Conservation (phyloP, 805 yeast genomes). For the Schizosaccharomyces lindneri region DNA sequence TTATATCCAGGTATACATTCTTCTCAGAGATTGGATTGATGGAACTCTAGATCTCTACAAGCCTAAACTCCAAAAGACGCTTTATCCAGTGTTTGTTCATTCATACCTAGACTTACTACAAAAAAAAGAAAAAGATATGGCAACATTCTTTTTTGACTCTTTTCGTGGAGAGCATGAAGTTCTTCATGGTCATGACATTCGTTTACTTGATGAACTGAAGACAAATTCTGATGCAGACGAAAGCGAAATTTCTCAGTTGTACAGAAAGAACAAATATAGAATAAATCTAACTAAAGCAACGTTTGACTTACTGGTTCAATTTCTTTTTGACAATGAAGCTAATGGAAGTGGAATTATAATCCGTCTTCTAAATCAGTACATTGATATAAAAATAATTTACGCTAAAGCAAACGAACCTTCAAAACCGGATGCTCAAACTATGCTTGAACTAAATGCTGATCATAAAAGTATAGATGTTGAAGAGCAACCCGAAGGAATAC, state of each 20-base stretch:
- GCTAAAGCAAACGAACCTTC: background rate
- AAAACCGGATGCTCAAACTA: constrained; percentile 13
- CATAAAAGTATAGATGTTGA: background rate
- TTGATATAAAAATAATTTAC: background rate
- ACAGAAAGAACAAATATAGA: constrained; percentile 45
- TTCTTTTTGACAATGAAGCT: constrained; percentile 73
- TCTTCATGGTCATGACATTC: constrained; percentile 55
- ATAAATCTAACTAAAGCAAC: constrained; percentile 61
- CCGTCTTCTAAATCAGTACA: constrained; percentile 61
- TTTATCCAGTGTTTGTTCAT: constrained; percentile 80
- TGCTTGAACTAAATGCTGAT: constrained; percentile 22
- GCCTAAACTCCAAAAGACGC: constrained; percentile 58
- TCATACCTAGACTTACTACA: constrained; percentile 56
- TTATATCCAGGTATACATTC: constrained; percentile 56
- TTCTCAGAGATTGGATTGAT: constrained; percentile 72
- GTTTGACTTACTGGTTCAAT: constrained; percentile 58
- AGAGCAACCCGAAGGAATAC: constrained; percentile 16
- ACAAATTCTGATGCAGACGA: constrained; percentile 60
- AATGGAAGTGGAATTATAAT: constrained; percentile 77
- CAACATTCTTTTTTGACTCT: constrained; percentile 33
- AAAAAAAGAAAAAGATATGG: constrained; percentile 23
- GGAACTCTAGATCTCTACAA: constrained; percentile 75
- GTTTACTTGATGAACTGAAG: constrained; percentile 44
- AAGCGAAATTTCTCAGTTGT: constrained; percentile 56
- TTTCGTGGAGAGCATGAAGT: constrained; percentile 49